Evolutionary conservation across 2,329 filamentous ascomycete species (phyloP).

Genomic region (Metarhizium rileyi): DNA sequence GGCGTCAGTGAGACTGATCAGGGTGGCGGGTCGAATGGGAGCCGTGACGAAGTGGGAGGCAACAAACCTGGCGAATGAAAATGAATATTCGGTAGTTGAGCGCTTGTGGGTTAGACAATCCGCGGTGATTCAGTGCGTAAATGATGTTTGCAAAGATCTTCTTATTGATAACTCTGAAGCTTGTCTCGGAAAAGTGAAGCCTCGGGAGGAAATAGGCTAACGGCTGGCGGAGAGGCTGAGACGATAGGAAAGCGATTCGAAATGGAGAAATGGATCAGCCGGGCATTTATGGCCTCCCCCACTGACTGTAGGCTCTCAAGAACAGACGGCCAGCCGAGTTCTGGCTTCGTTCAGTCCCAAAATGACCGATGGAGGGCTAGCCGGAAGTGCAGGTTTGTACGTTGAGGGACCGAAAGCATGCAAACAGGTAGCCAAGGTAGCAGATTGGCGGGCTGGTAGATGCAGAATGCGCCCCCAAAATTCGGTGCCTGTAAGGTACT

Average conservation of each 20-base stretch:
- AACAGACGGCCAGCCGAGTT: background rate
- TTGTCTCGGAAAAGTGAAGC: background rate
- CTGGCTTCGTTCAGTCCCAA: background rate
- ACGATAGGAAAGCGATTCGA: background rate
- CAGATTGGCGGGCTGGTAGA: no score
- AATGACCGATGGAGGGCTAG: background rate
- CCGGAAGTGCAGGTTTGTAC: background rate
- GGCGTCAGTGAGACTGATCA: background rate
- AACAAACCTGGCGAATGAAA: background rate
- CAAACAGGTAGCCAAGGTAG: background rate
- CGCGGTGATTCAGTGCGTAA: slow-evolving; percentile 1
- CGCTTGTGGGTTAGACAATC: background rate
- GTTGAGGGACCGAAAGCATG: background rate
- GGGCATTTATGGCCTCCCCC: background rate
- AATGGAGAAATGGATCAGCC: background rate
- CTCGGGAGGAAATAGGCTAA: background rate
- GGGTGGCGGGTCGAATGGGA: background rate
- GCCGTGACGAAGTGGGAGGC: background rate
- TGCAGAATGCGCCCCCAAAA: no score
- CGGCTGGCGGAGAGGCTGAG: background rate
- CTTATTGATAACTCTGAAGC: slow-evolving; percentile 1
- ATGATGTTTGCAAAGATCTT: background rate
- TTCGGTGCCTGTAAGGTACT: background rate
- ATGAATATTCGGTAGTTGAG: background rate
- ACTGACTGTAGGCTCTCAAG: background rate